Base-by-base conservation (phyloP, 371 early-diverging fungal genomes). In the Lichtheimia ramosa region DNA sequence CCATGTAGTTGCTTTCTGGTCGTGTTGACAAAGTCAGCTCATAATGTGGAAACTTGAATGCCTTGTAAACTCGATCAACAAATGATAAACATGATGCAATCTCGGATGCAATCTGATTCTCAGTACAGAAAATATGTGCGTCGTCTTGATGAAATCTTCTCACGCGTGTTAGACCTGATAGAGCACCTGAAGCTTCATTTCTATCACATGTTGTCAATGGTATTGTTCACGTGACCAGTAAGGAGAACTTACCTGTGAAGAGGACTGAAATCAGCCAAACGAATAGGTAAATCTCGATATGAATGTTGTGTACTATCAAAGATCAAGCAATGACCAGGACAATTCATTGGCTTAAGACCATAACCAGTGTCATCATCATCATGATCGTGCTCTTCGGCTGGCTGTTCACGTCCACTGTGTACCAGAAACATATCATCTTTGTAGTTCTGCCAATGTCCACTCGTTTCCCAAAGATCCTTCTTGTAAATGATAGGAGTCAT, bases 271-370 rank as follows among this genome's bases (percentile, higher is more conserved):
- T 98, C 99, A 3, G 97, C 97, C 39, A 92, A 71, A 23, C 97
- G 86, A 21, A 96, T 77, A 5, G 99, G 99, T 51, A 98, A 74
- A 64, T 98, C 96, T 56, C 92, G 85, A 65, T 95, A 98, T 0
- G 96, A 95, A 18, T 90, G 84, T 14, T 85, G 87, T 5, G 86
- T 81, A 71, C 87, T 87, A 59, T 86, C 89, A 72, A 94, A 98
- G 54, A 98, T 84, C 55, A 98, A 64, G 72, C 97, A 97, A 65
- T 98, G 99, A 7, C 96, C 97, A 34, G 99, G 99, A 60, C 99
- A 98, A 69, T 98, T 98, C 99, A 98, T 98, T 10, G 99, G 97
- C 66, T 98, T 98, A 41, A 98, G 77, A 5, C 93, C 97, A 65
- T 85, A 87, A 2, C 85, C 68, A 43, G 82, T 87, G 48, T 91